A percentile compares a stretch with the other conserved stretches of the same genome.
Conservation (phyloP, 257 asterid genomes). For the Ehretia macrophylla region DNA sequence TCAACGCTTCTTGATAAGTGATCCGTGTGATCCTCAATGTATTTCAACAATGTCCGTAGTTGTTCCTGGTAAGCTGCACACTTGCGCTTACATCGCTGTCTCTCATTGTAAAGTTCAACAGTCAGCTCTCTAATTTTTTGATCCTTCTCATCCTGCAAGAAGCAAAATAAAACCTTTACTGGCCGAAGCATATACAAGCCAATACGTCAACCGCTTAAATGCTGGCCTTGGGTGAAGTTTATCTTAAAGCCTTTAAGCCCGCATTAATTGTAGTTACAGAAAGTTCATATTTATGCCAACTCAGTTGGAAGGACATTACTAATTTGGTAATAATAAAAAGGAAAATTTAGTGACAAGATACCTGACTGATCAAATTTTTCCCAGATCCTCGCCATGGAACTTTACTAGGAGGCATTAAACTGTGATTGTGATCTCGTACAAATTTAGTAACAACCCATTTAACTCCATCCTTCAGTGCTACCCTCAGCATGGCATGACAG, state of each 20-base stretch:
- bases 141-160: conserved; percentile 23
- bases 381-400: conserved; percentile 25
- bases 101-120: conserved; percentile 23
- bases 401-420: conserved; percentile 22
- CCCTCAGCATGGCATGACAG: conserved; percentile 27
- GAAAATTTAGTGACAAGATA: not conserved
- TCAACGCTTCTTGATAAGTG: conserved; percentile 19
- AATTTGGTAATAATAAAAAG: not conserved
- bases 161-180: not conserved
- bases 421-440: conserved; percentile 28
- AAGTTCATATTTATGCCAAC: not conserved
- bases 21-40: conserved; percentile 18
- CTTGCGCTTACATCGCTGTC: conserved; percentile 17
- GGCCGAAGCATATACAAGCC: too few species aligned
- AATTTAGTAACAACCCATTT: conserved; percentile 26
- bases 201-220: too few species aligned
- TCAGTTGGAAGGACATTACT: not conserved
- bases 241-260: too few species aligned
- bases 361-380: conserved; percentile 14
- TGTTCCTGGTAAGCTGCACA: conserved; percentile 28
- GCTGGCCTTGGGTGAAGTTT: too few species aligned
- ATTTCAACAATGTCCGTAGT: conserved; percentile 16
- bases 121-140: conserved; percentile 25
- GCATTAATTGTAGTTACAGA: too few species aligned
- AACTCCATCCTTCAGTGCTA: conserved; percentile 18